Evolutionary conservation across 495 filamentous ascomycete species (phyloP).

Genomic region (Talaromyces nanjingensis): DNA sequence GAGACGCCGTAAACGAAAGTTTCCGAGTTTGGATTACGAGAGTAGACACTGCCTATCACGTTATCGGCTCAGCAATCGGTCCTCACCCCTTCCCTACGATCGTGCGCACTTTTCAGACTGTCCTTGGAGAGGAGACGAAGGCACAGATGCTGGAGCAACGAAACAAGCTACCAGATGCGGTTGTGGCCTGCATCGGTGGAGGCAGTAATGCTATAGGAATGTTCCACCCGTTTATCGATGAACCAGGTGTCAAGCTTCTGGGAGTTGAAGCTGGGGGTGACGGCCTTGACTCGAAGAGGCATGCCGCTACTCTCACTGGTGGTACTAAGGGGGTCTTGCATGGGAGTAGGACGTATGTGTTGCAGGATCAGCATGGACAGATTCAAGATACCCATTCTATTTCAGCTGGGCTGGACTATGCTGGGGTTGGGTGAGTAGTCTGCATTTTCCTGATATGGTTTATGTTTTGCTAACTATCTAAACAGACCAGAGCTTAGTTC

Average conservation of each 20-base stretch:
- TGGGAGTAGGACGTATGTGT: constrained; percentile 8
- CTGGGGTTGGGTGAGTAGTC: constrained; percentile 56
- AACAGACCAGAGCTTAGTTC: background rate
- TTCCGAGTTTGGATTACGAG: background rate
- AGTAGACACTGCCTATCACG: constrained; percentile 69
- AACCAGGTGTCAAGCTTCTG: constrained; percentile 66
- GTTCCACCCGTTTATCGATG: constrained; percentile 77
- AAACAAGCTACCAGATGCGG: constrained; percentile 55
- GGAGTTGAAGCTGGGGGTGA: constrained; percentile 83
- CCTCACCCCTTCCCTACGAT: constrained; percentile 86
- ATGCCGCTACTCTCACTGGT: constrained; percentile 70
- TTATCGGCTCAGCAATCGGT: constrained; percentile 73
- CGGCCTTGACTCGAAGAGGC: constrained; percentile 62
- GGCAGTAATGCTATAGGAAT: constrained; percentile 69
- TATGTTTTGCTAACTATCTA: background rate
- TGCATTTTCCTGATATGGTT: no score
- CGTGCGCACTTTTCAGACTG: constrained; percentile 80
- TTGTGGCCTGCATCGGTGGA: constrained; percentile 17
- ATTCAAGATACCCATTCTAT: constrained; percentile 64
- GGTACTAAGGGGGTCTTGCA: constrained; percentile 35
- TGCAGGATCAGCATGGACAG: constrained; percentile 39
- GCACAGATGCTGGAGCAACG: constrained; percentile 61
- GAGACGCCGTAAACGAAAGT: background rate
- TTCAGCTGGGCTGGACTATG: constrained; percentile 80
- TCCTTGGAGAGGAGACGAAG: constrained; percentile 79